Conservation (phyloP, 163 green algal species). For the Coccomyxa subellipsoidea region DNA sequence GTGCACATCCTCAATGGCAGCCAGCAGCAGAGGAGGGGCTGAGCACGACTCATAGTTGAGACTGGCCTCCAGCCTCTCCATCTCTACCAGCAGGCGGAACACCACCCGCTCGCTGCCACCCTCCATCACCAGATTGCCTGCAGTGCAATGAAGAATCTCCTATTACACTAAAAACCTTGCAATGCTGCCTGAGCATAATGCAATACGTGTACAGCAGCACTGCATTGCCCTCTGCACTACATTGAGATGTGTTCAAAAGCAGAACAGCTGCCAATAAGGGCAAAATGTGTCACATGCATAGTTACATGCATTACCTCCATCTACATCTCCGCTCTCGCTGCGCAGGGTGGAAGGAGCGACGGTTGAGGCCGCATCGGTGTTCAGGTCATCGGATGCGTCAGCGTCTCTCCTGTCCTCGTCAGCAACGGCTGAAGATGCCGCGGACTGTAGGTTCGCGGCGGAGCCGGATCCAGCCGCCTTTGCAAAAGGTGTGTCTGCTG, state of each 20-base stretch:
- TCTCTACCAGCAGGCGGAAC: slow-evolving; percentile 40
- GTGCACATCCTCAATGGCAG: slow-evolving; percentile 25
- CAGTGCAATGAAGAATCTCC: background rate
- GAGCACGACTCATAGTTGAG: slow-evolving; percentile 47
- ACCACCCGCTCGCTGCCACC: slow-evolving; percentile 28
- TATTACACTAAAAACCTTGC: too few relatives aligned
- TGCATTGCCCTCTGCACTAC: too few relatives aligned
- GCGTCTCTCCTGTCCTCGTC: background rate
- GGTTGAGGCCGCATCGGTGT: background rate
- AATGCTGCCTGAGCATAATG: too few relatives aligned
- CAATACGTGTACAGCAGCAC: too few relatives aligned
- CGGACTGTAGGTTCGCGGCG: background rate
- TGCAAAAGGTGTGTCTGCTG: slow-evolving; percentile 6
- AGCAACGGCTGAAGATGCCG: background rate
- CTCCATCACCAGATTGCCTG: slow-evolving; percentile 7
- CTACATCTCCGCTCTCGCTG: background rate
- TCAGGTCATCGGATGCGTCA: background rate
- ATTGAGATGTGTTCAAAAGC: too few relatives aligned
- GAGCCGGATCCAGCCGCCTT: background rate
- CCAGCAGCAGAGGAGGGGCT: slow-evolving; percentile 21
- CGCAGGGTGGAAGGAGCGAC: background rate
- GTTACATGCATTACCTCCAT: too few relatives aligned
- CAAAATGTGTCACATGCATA: too few relatives aligned
- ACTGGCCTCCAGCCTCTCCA: slow-evolving; percentile 45
- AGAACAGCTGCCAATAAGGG: too few relatives aligned